Percentiles rank a stretch among this genome's conserved stretches.
Evolutionary conservation across 495 filamentous ascomycete genomes (phyloP).

Genomic region (Aspergillus nidulans): DNA sequence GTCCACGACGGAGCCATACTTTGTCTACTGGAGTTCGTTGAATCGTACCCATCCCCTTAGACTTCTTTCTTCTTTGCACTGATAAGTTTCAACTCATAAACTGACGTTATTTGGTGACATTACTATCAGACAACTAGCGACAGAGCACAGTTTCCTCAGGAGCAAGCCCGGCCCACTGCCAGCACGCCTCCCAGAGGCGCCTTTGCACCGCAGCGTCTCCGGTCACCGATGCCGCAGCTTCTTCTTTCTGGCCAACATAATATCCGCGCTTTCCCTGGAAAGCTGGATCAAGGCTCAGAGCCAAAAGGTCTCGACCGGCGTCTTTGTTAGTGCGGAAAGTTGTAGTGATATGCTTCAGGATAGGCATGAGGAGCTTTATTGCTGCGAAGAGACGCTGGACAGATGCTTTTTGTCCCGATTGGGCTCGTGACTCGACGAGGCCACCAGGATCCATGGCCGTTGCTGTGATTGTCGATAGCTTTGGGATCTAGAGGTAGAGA

Average conservation of each 20-base stretch:
- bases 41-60: no score
- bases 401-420: constrained; percentile 14
- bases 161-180: constrained; percentile 18
- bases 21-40: no score
- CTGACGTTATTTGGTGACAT: neutral
- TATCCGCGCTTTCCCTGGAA: constrained; percentile 19
- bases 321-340: constrained; percentile 17
- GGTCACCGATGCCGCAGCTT: constrained; percentile 6
- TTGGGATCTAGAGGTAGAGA: constrained; percentile 10
- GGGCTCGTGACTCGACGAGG: constrained; percentile 18
- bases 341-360: constrained; percentile 30
- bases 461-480: constrained; percentile 17
- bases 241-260: constrained; percentile 13
- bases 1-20: no score
- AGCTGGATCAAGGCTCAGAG: constrained; percentile 15
- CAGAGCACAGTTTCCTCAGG: constrained; percentile 14
- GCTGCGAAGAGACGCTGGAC: constrained; percentile 7
- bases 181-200: constrained; percentile 21
- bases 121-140: neutral
- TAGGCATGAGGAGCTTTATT: constrained; percentile 19
- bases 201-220: constrained; percentile 7
- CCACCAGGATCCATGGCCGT: constrained; percentile 27
- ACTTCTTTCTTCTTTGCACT: no score
- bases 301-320: constrained; percentile 19
- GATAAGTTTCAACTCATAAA: no score